These are phyloP conservation scores for Coemansia biformis DNA, from an alignment of 192 early-diverging fungal genomes.

Conservation along the genomic window DNA sequence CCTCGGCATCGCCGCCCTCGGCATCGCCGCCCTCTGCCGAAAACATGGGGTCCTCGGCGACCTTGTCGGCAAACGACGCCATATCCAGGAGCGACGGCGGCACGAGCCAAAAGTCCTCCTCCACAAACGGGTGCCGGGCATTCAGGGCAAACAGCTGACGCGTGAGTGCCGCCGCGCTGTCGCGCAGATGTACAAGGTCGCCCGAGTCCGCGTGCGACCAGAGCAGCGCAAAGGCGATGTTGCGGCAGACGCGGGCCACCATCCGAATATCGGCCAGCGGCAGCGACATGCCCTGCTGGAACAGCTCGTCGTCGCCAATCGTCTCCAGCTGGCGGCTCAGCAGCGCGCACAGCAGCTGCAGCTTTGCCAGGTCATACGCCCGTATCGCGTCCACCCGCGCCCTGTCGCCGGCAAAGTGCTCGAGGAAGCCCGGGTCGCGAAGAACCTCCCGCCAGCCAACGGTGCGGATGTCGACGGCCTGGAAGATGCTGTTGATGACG, in stretches of 20 bases:
- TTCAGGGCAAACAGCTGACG: constrained; percentile 60
- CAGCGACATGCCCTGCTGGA: constrained; percentile 49
- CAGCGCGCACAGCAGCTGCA: constrained; percentile 69
- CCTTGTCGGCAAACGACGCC: constrained; percentile 40
- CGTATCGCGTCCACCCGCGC: constrained; percentile 21
- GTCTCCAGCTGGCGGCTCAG: constrained; percentile 68
- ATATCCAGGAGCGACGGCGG: constrained; percentile 35
- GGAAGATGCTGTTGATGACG: constrained; percentile 40
- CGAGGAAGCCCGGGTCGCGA: constrained; percentile 23
- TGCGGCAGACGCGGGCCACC: constrained; percentile 44
- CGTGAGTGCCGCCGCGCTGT: constrained; percentile 60
- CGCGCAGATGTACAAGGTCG: constrained; percentile 52
- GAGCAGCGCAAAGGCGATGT: constrained; percentile 68
- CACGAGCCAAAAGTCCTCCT: constrained; percentile 44
- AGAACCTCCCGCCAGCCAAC: constrained; percentile 30
- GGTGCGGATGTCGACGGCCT: constrained; percentile 35
- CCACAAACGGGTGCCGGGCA: constrained; percentile 35
- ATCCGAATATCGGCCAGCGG: constrained; percentile 20
- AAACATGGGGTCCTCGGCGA: constrained; percentile 46
- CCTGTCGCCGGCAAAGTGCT: constrained; percentile 22
- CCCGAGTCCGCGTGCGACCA: constrained; percentile 53
- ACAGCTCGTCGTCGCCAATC: constrained; percentile 84
- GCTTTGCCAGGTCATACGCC: constrained; percentile 11
- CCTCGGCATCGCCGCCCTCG: too few species aligned
- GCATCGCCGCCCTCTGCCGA: constrained; percentile 3